phyloP scores from a whole-genome alignment of 78 protist species.

The Reticulomyxa filosa region DNA sequence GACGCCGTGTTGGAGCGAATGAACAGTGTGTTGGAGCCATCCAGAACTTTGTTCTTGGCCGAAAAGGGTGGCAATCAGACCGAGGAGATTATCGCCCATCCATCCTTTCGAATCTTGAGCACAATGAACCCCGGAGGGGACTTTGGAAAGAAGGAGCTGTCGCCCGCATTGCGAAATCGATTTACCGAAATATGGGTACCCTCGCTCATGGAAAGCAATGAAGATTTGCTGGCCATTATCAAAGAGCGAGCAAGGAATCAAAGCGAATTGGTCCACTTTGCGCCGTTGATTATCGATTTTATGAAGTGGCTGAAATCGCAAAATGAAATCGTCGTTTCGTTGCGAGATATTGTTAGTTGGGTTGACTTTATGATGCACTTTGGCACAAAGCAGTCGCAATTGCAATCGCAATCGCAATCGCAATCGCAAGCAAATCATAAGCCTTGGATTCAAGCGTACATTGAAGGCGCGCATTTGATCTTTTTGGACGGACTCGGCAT shows the following conservation, averaged over 20 bases:
- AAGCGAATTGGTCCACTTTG: no score
- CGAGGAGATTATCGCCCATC: background rate
- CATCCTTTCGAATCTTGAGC: background rate
- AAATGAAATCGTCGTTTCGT: background rate
- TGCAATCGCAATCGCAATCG: background rate
- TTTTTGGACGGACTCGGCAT: slow-evolving; percentile 59
- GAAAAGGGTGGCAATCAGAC: slow-evolving; percentile 13
- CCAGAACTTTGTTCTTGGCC: slow-evolving; percentile 32
- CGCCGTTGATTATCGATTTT: no score
- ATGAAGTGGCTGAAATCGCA: background rate
- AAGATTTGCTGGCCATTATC: slow-evolving; percentile 30
- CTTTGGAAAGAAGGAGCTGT: slow-evolving; percentile 95
- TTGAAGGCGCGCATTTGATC: slow-evolving; percentile 68
- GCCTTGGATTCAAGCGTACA: slow-evolving; percentile 10
- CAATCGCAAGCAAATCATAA: background rate
- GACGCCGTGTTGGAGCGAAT: background rate
- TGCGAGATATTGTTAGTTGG: background rate
- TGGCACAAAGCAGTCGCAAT: background rate
- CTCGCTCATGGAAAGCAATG: slow-evolving; percentile 18
- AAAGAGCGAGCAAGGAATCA: slow-evolving; percentile 14
- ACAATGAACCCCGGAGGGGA: slow-evolving; percentile 64
- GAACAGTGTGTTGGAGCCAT: background rate
- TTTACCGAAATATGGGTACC: slow-evolving; percentile 87
- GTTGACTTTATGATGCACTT: background rate
- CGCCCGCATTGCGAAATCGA: slow-evolving; percentile 95